These are phyloP conservation scores for Alternaria brassicae DNA, from an alignment of 2,329 filamentous ascomycete genomes.

Conservation along the genomic window DNA sequence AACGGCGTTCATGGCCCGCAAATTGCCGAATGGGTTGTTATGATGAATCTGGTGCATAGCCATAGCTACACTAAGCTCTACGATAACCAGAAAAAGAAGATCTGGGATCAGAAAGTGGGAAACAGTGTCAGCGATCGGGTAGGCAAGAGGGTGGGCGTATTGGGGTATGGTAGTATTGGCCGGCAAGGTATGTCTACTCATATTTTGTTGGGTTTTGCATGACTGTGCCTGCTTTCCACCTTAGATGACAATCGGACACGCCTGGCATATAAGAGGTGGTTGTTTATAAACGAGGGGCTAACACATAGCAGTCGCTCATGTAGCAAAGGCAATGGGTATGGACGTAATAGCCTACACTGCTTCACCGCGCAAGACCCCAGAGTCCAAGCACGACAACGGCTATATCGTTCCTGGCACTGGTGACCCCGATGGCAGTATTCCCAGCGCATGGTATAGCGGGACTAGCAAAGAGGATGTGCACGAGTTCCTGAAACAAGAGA, in stretches of 20 bases:
- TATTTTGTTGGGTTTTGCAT: background rate
- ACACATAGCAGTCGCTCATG: slow-evolving; percentile 55
- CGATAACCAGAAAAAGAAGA: slow-evolving; percentile 63
- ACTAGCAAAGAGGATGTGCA: slow-evolving; percentile 60
- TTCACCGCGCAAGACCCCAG: slow-evolving; percentile 69
- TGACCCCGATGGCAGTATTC: slow-evolving; percentile 63
- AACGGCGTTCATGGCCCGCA: slow-evolving; percentile 68
- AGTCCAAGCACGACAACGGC: slow-evolving; percentile 67
- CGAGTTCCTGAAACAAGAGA: slow-evolving; percentile 61
- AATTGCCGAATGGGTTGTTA: slow-evolving; percentile 71
- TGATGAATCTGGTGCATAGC: slow-evolving; percentile 66
- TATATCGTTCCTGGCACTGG: slow-evolving; percentile 74
- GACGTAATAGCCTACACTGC: slow-evolving; percentile 78
- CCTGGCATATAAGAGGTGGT: background rate
- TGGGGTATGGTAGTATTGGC: slow-evolving; percentile 69
- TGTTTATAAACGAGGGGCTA: background rate
- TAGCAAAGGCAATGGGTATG: slow-evolving; percentile 72
- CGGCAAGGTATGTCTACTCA: slow-evolving; percentile 59
- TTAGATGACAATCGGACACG: no score
- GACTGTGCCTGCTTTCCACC: no score
- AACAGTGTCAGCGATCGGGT: slow-evolving; percentile 61
- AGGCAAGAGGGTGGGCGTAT: slow-evolving; percentile 64
- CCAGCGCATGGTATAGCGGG: slow-evolving; percentile 65
- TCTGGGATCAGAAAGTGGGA: slow-evolving; percentile 56
- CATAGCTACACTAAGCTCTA: slow-evolving; percentile 63